Evolutionary conservation across 768 basidiomycete genomes (phyloP), one percentile per base, ranked within the genome.

Genomic region (Grammothele lineata): DNA sequence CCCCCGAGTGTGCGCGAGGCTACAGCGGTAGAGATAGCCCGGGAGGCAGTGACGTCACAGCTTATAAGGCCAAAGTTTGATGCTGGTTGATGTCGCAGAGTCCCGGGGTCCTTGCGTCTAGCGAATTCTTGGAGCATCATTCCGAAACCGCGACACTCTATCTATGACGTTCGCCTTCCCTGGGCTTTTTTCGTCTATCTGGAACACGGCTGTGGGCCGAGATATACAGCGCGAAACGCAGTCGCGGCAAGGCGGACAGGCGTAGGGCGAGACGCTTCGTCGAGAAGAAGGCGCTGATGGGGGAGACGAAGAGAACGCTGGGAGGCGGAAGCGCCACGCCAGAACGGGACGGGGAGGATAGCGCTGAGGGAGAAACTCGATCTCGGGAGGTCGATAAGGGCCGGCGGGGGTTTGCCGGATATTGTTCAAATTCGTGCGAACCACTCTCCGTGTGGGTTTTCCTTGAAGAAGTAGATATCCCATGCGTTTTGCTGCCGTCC

Each of bases 21-120:
- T n/a, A n/a, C n/a, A 42, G 43, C 37, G 30, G 36, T 12, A 45
- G 35, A 46, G 50, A 46, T 51, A 35, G 18, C 5, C 50, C 50
- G 50, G 12, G 40, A 41, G 37, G 3, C 2, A 6, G 30, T 51
- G 50, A 51, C 50, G 50, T 51, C 50, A 50, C 7, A 17, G 21
- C 22, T 21, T 27, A 33, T 19, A 19, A 36, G 27, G n/a, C 7
- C 27, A 30, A 30, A 30, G 27, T 30, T 30, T 30, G 27, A 30
- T 30, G 27, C 8, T 30, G 14, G 27, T 30, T 8, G 39, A 21
- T 49, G 33, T 40, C 23, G 43, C n/a, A 27, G 32, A 9, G 9
- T 12, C 27, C 40, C 50, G 50, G 44, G 49, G 49, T 50, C 49
- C 44, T 34, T 11, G 36, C 18, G 5, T 7, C 37, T 18, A 17